Conservation (phyloP, 495 filamentous ascomycete species). For the Astrocystis sublimbata region DNA sequence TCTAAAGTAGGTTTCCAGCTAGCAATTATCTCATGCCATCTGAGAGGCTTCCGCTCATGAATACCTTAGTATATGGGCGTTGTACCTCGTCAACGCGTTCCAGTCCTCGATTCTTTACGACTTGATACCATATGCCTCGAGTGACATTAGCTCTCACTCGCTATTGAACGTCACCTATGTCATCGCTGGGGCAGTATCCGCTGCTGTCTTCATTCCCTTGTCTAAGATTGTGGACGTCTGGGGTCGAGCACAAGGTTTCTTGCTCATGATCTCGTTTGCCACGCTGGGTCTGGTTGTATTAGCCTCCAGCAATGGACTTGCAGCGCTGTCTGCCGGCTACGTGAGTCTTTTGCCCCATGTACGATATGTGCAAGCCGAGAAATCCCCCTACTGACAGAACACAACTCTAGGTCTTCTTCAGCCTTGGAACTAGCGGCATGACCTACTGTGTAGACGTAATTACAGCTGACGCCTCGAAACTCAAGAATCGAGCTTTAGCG, state of each 20-base stretch:
- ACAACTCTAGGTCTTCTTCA: constrained; percentile 28
- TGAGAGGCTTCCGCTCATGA: background rate
- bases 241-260: constrained; percentile 45
- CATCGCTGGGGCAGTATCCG: constrained; percentile 54
- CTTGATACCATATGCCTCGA: constrained; percentile 41
- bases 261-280: constrained; percentile 31
- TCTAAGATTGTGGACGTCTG: constrained; percentile 61
- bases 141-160: constrained; percentile 39
- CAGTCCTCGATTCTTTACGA: constrained; percentile 36
- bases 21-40: background rate
- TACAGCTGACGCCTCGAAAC: constrained; percentile 60
- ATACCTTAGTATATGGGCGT: constrained; percentile 37
- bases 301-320: constrained; percentile 35
- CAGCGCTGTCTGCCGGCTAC: background rate
- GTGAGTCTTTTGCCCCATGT: constrained; percentile 36
- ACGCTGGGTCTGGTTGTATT: constrained; percentile 42
- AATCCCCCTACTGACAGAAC: background rate
- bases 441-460: constrained; percentile 57
- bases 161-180: constrained; percentile 38
- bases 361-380: constrained; percentile 19
- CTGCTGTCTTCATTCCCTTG: constrained; percentile 54
- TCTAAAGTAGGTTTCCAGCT: constrained; percentile 11
- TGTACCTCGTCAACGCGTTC: constrained; percentile 46
- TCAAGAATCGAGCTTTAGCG: constrained; percentile 58
- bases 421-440: constrained; percentile 43